Percentiles rank a stretch among this genome's conserved stretches.
These are phyloP conservation scores for Andrographis paniculata DNA, from an alignment of 305 asterid genomes.

Conservation along the genomic window DNA sequence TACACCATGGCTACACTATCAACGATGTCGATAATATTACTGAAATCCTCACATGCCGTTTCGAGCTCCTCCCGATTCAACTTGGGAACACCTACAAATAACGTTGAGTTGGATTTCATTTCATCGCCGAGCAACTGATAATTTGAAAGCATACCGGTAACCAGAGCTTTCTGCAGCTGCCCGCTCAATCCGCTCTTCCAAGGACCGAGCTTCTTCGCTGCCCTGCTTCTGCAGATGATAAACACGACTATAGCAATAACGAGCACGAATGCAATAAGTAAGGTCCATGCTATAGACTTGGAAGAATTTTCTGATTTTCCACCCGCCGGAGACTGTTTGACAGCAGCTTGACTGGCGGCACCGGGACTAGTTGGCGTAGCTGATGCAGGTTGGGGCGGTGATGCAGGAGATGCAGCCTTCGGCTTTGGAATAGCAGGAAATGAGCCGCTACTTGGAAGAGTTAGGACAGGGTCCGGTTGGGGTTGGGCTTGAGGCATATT, in stretches of 20 bases:
- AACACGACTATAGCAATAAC: slow-evolving; percentile 26
- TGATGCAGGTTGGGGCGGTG: slow-evolving; percentile 16
- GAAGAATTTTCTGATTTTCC: slow-evolving; percentile 26
- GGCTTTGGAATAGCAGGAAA: slow-evolving; percentile 44
- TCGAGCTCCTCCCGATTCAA: slow-evolving; percentile 70
- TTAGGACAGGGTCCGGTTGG: slow-evolving; percentile 18
- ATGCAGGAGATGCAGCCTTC: slow-evolving; percentile 23
- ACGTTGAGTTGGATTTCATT: too few relatives aligned
- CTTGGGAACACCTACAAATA: slow-evolving; percentile 83
- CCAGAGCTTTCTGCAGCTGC: slow-evolving; percentile 78
- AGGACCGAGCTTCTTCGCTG: slow-evolving; percentile 56
- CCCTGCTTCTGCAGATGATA: slow-evolving; percentile 46
- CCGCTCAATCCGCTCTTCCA: slow-evolving; percentile 96
- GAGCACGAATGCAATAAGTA: slow-evolving; percentile 29
- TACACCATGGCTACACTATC: slow-evolving; percentile 51
- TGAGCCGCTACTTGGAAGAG: slow-evolving; percentile 70
- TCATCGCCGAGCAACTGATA: too few relatives aligned
- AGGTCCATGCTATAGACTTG: slow-evolving; percentile 40
- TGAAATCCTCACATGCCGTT: slow-evolving; percentile 88
- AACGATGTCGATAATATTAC: slow-evolving; percentile 48
- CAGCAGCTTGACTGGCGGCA: slow-evolving; percentile 24
- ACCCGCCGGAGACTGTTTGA: slow-evolving; percentile 13
- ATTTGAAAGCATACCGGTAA: too few relatives aligned
- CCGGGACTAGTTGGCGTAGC: slow-evolving; percentile 19
- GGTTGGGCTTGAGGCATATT: slow-evolving; percentile 17